Percentiles rank a stretch among this genome's conserved stretches.
Evolutionary conservation across 2,329 filamentous ascomycete species (phyloP).

Genomic region (Neofusicoccum sp.): DNA sequence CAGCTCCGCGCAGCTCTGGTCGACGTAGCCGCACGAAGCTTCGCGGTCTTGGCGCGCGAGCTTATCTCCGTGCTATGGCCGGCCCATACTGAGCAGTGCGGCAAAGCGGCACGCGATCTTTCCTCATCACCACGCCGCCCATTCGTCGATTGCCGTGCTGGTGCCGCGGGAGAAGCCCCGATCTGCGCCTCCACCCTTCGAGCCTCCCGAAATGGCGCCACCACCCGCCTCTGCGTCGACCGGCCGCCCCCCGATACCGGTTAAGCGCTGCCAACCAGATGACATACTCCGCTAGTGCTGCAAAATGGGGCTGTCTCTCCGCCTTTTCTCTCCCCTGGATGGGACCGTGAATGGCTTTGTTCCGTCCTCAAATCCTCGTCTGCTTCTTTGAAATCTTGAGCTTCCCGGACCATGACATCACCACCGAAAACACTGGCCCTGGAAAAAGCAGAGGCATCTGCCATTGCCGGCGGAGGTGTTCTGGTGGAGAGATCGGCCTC

Average conservation of each 20-base stretch:
- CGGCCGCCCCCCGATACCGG: conserved; percentile 4
- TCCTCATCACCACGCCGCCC: not conserved
- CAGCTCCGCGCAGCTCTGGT: conserved; percentile 1
- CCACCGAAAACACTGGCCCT: not conserved
- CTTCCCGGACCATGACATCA: not conserved
- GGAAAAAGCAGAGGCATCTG: not conserved
- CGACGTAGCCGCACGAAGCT: conserved; percentile 6
- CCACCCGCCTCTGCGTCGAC: not conserved
- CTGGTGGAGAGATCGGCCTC: not conserved
- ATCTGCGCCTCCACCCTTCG: not conserved
- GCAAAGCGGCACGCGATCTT: not conserved
- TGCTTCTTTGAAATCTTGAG: not conserved
- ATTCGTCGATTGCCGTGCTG: not conserved
- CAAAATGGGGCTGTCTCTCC: not conserved
- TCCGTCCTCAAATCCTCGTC: not conserved
- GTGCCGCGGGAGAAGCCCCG: not conserved
- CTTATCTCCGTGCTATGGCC: conserved; percentile 4
- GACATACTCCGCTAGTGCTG: not conserved
- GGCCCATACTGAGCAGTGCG: not conserved
- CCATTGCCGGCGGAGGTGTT: not conserved
- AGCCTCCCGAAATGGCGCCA: not conserved
- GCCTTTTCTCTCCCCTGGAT: not conserved
- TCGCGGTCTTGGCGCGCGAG: not conserved
- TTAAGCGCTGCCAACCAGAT: not conserved
- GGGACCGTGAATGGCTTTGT: not conserved